Conservation (phyloP, 2,329 filamentous ascomycete species). For the Fusarium longipes region DNA sequence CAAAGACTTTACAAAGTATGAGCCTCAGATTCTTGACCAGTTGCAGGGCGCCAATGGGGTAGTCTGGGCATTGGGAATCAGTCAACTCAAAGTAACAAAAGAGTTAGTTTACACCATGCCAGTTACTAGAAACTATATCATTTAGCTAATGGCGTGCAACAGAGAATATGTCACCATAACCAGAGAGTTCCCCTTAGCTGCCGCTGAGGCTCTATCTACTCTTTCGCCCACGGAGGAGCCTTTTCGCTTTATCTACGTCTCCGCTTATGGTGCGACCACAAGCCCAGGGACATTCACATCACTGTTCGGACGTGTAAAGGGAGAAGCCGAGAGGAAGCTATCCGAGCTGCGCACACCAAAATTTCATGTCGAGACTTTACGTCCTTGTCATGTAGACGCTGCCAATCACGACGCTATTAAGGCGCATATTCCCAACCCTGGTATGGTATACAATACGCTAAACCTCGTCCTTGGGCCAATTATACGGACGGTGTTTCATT, state of each 20-base stretch:
- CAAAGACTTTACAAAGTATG: slow-evolving; percentile 21
- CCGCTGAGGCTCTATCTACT: slow-evolving; percentile 23
- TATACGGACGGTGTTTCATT: slow-evolving; percentile 2
- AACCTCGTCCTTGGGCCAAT: slow-evolving; percentile 1
- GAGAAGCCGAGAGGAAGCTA: slow-evolving; percentile 23
- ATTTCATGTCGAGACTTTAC: slow-evolving; percentile 27
- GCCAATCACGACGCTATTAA: slow-evolving; percentile 28
- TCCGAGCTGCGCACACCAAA: slow-evolving; percentile 12
- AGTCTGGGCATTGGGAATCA: slow-evolving; percentile 38
- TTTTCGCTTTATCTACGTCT: slow-evolving; percentile 36
- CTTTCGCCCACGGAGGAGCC: slow-evolving; percentile 19
- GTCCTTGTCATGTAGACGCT: slow-evolving; percentile 30
- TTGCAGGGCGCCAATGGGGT: slow-evolving; percentile 29
- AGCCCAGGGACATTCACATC: slow-evolving; percentile 23
- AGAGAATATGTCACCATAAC: slow-evolving; percentile 36
- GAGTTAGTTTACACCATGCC: slow-evolving; percentile 10
- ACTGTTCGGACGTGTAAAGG: slow-evolving; percentile 30
- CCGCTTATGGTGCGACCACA: slow-evolving; percentile 13
- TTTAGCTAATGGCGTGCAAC: background rate
- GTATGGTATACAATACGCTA: slow-evolving; percentile 3
- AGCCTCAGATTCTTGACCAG: slow-evolving; percentile 17
- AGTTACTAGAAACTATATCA: background rate
- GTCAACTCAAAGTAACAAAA: slow-evolving; percentile 32
- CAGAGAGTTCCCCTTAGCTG: slow-evolving; percentile 29
- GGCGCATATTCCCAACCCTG: slow-evolving; percentile 17